A percentile compares a stretch with the other conserved stretches of the same genome.
Conservation (phyloP, 2,329 filamentous ascomycete genomes). For the Domatiomyces globalis region DNA sequence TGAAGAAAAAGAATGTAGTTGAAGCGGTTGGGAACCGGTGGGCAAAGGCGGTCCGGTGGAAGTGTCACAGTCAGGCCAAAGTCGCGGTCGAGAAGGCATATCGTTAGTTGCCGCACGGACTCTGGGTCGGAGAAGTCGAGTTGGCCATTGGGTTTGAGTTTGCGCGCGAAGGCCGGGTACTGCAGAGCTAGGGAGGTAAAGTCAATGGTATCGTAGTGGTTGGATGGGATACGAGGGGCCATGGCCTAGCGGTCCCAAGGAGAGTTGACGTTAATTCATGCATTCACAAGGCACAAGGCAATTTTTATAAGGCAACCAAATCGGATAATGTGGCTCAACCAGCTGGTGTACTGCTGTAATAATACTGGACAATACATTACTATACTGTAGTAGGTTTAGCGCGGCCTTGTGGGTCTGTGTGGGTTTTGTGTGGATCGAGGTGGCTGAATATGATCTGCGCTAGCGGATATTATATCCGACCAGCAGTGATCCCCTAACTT, state of each 20-base stretch:
- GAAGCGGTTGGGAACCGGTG: constrained; percentile 58
- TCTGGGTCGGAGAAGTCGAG: constrained; percentile 70
- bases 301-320: too few species aligned
- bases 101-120: constrained; percentile 63
- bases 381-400: too few species aligned
- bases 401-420: too few species aligned
- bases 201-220: constrained; percentile 29
- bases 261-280: too few species aligned
- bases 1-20: constrained; percentile 90
- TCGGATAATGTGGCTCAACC: too few species aligned
- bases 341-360: too few species aligned
- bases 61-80: constrained; percentile 60
- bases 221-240: neutral
- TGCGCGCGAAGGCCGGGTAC: constrained; percentile 46
- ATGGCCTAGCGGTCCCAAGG: neutral
- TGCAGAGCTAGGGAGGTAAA: constrained; percentile 47
- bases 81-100: constrained; percentile 58
- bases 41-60: constrained; percentile 68
- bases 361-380: too few species aligned
- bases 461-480: too few species aligned
- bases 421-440: too few species aligned
- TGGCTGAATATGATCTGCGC: too few species aligned
- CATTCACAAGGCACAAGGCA: too few species aligned
- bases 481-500: too few species aligned
- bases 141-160: constrained; percentile 41